Base-by-base conservation (phyloP, 1,284 basidiomycete species). In the Sparassis latifolia region DNA sequence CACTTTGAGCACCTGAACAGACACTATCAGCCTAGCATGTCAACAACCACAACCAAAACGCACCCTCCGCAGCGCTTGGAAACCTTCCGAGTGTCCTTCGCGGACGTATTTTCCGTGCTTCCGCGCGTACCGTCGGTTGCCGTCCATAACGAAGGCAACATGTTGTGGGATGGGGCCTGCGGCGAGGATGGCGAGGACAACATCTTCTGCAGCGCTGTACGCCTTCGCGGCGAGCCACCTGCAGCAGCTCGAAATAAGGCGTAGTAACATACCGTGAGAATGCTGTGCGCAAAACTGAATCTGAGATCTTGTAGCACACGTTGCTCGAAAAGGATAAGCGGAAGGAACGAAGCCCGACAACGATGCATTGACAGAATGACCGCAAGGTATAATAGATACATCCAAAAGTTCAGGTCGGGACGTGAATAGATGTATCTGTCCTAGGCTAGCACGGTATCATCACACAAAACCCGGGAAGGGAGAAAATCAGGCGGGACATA, bases 131-230 rank as follows among this genome's bases (percentile, higher is more conserved):
- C 97, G 78, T 47, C 97, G 76, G 67, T 99, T 99, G 3, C 97
- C 97, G 62, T 99, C 97, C 93, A 99, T 97, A 37, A 97, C 89
- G 65, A 99, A 96, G 2, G 90, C 95, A 41, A 99, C 80, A 73
- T 99, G 97, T 41, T 76, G 69, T 0, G 97, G 97, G 27, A 97
- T 77, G 1, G 97, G 96, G 0, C 95, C 96, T 4, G 85, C 74
- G 0, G 84, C 73, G 38, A 95, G 76, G 29, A 91, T 69, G 48
- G 70, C 69, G 48, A 92, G 74, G 28, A 91, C 63, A 10, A 80
- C 59, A 49, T 70, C 64, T 50, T 72, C 70, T 5, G 68, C 64
- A 42, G 63, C 69, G 39, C 55, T 51, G 32, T 59, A 35, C n/a
- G 53, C 51, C 32, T 44, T 52, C 50, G 60, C 55, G 27, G 47